Evolutionary conservation across 345 rosid species (phyloP), one percentile per base, ranked within the genome.

Genomic region (Citrus glauca): DNA sequence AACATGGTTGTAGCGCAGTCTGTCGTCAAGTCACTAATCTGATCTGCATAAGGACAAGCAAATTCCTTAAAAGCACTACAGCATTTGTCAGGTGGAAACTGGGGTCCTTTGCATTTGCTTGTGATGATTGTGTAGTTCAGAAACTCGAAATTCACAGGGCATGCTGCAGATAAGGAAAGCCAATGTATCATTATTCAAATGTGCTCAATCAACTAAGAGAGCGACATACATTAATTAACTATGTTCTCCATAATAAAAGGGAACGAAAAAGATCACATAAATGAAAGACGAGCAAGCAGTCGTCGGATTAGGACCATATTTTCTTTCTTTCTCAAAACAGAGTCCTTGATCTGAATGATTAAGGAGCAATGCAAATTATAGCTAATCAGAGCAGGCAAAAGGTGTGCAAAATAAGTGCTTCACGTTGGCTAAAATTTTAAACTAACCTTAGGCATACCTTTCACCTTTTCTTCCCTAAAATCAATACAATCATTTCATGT

Each of bases 141-240:
- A 71, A 89, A 92, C 90, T 92, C 91, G 4, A 90, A 89, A 84
- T 84, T 89, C 76, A 89, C 89, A 0, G 91, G 78, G 81, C 97
- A 92, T 59, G 80, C 97, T 89, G 88, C 72, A 37, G 27, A 45
- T 16, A 57, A 63, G 57, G 71, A 16, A 32, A 75, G 74, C 70
- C 25, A 79, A 83, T 22, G 28, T n/a, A 32, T 24, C 20, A 32
- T 4, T 55, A 14, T 20, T 24, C 56, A 71, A 30, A 32, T 13
- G 22, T 45, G 37, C 35, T 45, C 50, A 56, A 4, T 67, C 10
- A 45, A 11, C 5, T 66, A 69, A 72, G 55, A 75, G 55, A 77
- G 24, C 30, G 25, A 25, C 9, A 6, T 19, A 25, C 3, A 9
- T 19, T 25, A 17, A 27, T 55, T 38, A 61, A 62, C 30, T 35